phyloP scores from a whole-genome alignment of 108 stramenopile genomes.

The Stephanodiscus minutulus region DNA sequence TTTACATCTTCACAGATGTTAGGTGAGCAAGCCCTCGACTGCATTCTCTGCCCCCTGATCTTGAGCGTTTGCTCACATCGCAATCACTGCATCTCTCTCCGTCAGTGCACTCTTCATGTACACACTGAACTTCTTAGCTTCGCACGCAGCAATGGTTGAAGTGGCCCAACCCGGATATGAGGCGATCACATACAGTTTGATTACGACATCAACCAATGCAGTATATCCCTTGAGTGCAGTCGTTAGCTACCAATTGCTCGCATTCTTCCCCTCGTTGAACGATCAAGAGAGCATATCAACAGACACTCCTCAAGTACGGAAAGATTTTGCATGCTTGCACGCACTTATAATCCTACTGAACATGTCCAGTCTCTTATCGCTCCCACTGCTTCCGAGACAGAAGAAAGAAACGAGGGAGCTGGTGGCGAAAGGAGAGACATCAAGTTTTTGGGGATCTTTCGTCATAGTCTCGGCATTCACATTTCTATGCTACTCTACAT shows the following conservation, averaged over 20 bases:
- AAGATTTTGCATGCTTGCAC: constrained; percentile 42
- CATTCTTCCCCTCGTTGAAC: constrained; percentile 46
- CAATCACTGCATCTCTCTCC: constrained; percentile 1
- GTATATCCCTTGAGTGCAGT: constrained; percentile 50
- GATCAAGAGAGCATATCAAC: constrained; percentile 45
- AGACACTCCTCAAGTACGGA: constrained; percentile 45
- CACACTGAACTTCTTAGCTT: constrained; percentile 48
- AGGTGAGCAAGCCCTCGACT: constrained; percentile 4
- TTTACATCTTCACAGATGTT: constrained; percentile 54
- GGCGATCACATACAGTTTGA: constrained; percentile 49
- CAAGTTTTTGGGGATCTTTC: constrained; percentile 34
- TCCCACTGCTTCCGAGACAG: constrained; percentile 51
- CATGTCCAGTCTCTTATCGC: constrained; percentile 39
- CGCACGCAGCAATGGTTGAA: constrained; percentile 49
- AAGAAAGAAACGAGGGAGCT: constrained; percentile 55
- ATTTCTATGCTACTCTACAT: constrained; percentile 45
- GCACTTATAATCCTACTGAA: constrained; percentile 37
- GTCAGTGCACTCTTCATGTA: constrained; percentile 48
- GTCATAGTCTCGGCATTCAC: constrained; percentile 31
- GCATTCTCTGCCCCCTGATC: background rate
- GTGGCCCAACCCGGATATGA: constrained; percentile 52
- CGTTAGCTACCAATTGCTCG: constrained; percentile 48
- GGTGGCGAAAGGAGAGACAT: constrained; percentile 47
- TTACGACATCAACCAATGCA: constrained; percentile 50
- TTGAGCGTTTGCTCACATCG: background rate